These are phyloP conservation scores for Ceratocystis huliohia DNA, from an alignment of 2,329 filamentous ascomycete genomes.

Conservation along the genomic window DNA sequence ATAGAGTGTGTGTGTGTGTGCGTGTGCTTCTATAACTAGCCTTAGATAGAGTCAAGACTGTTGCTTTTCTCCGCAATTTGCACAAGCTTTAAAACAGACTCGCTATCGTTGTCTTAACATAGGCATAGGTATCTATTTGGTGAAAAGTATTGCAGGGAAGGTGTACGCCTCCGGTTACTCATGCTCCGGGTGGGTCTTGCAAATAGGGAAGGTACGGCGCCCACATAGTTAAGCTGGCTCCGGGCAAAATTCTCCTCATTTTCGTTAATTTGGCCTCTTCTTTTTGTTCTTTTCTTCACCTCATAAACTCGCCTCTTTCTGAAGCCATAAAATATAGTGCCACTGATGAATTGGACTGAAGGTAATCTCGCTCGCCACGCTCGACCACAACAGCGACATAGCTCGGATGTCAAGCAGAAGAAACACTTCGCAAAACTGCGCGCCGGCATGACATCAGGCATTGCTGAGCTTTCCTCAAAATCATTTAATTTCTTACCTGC, in stretches of 20 bases:
- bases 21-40: background rate
- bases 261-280: background rate
- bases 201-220: background rate
- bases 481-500: slow-evolving; percentile 12
- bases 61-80: background rate
- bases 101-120: background rate
- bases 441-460: background rate
- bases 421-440: slow-evolving; percentile 28
- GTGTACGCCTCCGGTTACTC: background rate
- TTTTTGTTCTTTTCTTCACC: background rate
- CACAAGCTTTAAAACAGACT: background rate
- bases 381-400: slow-evolving; percentile 27
- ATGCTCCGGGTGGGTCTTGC: background rate
- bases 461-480: background rate
- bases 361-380: slow-evolving; percentile 30
- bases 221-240: background rate
- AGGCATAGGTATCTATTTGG: background rate
- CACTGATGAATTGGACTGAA: slow-evolving; percentile 34
- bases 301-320: background rate
- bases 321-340: background rate
- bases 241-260: background rate
- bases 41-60: background rate
- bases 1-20: too few relatives aligned
- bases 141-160: background rate
- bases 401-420: slow-evolving; percentile 29